Conservation (phyloP, 139 green algal species). For the Coelastrella sp. region DNA sequence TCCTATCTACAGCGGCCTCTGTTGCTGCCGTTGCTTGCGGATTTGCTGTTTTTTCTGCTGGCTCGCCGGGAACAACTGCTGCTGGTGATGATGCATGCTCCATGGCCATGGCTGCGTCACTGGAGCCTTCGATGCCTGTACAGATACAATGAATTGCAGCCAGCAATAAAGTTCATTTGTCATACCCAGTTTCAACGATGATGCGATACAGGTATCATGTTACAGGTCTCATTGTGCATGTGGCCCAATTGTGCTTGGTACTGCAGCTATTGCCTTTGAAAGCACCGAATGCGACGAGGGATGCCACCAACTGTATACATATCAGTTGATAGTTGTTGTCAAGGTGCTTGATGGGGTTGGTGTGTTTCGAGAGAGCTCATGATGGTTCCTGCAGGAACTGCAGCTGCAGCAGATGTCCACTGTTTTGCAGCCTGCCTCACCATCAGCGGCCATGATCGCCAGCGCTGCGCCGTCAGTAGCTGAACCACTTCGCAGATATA, state of each 20-base stretch:
- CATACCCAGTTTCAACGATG: too few species aligned
- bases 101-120: background rate
- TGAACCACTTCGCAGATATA: background rate
- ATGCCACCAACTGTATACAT: too few species aligned
- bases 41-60: background rate
- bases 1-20: background rate
- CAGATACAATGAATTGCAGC: too few species aligned
- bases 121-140: background rate
- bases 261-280: too few species aligned
- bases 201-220: too few species aligned
- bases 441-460: background rate
- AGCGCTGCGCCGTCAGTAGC: background rate
- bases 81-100: slow-evolving; percentile 17
- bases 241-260: too few species aligned
- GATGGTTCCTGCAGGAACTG: background rate
- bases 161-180: too few species aligned
- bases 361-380: background rate
- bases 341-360: background rate
- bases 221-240: too few species aligned
- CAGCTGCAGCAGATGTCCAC: background rate
- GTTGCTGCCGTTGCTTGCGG: background rate
- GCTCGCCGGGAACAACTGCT: too few species aligned
- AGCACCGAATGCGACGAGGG: too few species aligned
- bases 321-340: too few species aligned
- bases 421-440: background rate